Conservation (phyloP, 139 green algal genomes). For the Chlorella sp. region DNA sequence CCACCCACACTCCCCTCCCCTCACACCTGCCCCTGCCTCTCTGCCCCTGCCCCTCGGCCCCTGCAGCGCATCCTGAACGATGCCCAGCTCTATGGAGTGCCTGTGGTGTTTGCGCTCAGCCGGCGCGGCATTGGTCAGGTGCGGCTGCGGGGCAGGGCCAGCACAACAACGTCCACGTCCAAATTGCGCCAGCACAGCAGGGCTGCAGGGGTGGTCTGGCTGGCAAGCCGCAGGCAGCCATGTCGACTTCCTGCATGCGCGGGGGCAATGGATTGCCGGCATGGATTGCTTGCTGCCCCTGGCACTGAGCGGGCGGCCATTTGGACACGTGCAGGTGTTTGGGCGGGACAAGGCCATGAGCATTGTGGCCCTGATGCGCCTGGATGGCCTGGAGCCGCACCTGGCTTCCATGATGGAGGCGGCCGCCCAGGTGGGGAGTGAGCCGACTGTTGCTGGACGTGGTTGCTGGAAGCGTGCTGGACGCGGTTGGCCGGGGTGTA, state of each 20-base stretch:
- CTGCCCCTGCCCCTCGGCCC: too few relatives aligned
- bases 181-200: background rate
- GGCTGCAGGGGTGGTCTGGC: too few relatives aligned
- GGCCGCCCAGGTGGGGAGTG: background rate
- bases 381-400: background rate
- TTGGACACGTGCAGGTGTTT: conserved; percentile 62
- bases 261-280: too few relatives aligned
- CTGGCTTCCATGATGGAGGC: background rate
- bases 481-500: too few relatives aligned
- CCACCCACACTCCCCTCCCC: too few relatives aligned
- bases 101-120: conserved; percentile 81
- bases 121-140: conserved; percentile 81
- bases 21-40: background rate
- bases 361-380: conserved; percentile 70
- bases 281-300: too few relatives aligned
- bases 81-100: conserved; percentile 46
- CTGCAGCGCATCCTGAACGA: conserved; percentile 70
- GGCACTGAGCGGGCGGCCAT: too few relatives aligned
- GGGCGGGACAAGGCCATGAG: conserved; percentile 82
- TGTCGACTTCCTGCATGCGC: too few relatives aligned
- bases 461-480: too few relatives aligned
- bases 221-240: too few relatives aligned
- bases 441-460: background rate
- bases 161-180: too few relatives aligned
- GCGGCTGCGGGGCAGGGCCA: background rate